Percentiles rank a stretch among this genome's conserved stretches.
Evolutionary conservation across 257 asterid genomes (phyloP).

Genomic region (Salvia rosmarinus): DNA sequence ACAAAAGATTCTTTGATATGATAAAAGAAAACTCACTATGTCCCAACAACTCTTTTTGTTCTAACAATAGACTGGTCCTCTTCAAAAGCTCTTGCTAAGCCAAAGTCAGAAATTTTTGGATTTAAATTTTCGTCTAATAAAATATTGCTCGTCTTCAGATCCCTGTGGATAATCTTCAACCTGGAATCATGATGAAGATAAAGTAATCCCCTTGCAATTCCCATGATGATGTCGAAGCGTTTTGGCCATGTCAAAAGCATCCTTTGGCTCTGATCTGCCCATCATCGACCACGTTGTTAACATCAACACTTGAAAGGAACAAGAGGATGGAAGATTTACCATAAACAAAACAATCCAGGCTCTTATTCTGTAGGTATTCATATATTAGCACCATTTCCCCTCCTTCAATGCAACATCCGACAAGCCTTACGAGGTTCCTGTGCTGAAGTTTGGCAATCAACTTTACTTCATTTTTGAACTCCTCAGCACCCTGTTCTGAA

Average conservation of each 20-base stretch:
- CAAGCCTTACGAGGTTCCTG: neutral
- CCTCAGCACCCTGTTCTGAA: constrained; percentile 17
- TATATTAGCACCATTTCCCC: neutral
- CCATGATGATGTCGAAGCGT: constrained; percentile 33
- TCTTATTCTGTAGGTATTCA: neutral
- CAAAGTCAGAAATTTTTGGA: constrained; percentile 56
- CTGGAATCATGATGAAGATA: constrained; percentile 56
- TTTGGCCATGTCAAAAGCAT: constrained; percentile 6
- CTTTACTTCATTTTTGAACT: constrained; percentile 5
- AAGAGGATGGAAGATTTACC: neutral
- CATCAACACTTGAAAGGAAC: neutral
- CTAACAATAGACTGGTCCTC: constrained; percentile 36
- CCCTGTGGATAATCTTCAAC: constrained; percentile 49
- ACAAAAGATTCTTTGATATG: neutral
- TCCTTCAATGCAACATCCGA: neutral
- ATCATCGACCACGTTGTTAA: neutral
- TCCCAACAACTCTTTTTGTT: constrained; percentile 50
- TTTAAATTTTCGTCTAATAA: constrained; percentile 40
- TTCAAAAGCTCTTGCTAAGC: constrained; percentile 48
- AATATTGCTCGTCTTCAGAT: constrained; percentile 55
- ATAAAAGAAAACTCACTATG: constrained; percentile 43
- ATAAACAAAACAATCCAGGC: neutral
- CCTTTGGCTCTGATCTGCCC: constrained; percentile 23
- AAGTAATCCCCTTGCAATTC: constrained; percentile 45
- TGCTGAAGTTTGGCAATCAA: constrained; percentile 25